Evolutionary conservation across 345 rosid species (phyloP).

Genomic region (Hibiscus mutabilis): DNA sequence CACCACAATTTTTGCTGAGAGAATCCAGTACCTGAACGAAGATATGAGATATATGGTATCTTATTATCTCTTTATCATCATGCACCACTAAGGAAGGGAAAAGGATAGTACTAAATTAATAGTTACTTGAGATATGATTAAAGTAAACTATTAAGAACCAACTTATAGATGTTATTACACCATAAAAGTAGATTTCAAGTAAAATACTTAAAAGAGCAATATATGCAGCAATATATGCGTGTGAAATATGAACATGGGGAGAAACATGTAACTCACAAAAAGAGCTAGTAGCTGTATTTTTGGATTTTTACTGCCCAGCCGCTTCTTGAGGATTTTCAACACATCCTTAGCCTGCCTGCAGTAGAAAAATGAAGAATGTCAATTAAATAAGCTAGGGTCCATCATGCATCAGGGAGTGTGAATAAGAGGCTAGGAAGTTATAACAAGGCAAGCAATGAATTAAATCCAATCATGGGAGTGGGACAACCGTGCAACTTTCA

Average conservation of each 20-base stretch:
- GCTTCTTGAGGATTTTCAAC: conserved; percentile 82
- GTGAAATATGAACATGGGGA: not conserved
- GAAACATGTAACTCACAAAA: conserved; percentile 46
- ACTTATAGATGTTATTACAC: not conserved
- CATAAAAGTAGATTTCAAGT: not conserved
- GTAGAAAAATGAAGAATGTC: conserved; percentile 10
- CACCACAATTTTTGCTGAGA: conserved; percentile 90
- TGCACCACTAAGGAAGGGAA: not conserved
- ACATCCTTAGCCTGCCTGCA: conserved; percentile 91
- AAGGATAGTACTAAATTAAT: not conserved
- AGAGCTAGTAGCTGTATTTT: conserved; percentile 84
- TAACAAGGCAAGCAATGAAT: not conserved
- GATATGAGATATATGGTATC: not conserved
- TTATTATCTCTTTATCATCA: not conserved
- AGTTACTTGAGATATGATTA: conserved; percentile 1
- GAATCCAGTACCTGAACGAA: conserved; percentile 73
- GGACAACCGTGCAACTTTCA: conserved; percentile 1
- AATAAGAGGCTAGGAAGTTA: not conserved
- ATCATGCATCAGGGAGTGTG: not conserved
- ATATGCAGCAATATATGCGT: conserved; percentile 8
- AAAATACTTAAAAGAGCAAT: conserved; percentile 6
- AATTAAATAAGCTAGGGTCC: not conserved
- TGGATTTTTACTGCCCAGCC: conserved; percentile 77
- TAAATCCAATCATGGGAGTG: not conserved
- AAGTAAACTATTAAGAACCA: not conserved